Base-by-base conservation (phyloP, 2,329 filamentous ascomycete species). In the Colletotrichum sp. region DNA sequence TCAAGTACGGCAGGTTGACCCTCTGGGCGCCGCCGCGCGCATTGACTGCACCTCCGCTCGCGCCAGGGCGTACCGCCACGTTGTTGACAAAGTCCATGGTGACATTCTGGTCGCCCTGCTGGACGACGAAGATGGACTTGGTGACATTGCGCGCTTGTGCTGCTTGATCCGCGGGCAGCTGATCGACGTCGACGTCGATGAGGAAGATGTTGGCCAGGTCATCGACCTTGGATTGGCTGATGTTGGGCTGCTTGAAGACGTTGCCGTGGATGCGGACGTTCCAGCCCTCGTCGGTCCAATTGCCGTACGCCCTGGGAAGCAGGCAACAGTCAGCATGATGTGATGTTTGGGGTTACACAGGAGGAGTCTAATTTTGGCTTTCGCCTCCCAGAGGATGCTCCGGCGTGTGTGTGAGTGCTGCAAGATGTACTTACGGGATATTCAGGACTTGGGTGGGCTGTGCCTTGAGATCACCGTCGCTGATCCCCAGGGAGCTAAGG, bases 201-300 rank as follows among this genome's bases (percentile, higher is more conserved):
- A 96, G 87, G 83, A 96, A 95, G 36, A 91, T 83, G 78, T 95
- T 92, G 73, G 94, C 93, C 5, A 96, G 86, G 48, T 92, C 87
- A 78, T 96, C 89, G 61, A 96, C 85, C 78, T 91, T 94, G 38
- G 87, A 85, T 78, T 91, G 87, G 2, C 89, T 90, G 38, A 94
- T 92, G 74, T 94, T 90, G 2, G 94, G 94, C 76, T 94, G 90
- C 83, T 95, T 96, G 87, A 93, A 96, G n/a, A 96, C 92, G 80
- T 95, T 95, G 78, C 94, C 94, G 78, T 94, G 94, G 77, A 96
- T 91, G 32, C 94, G 89, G 5, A 96, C 88, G 77, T 92, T 95
- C 94, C 94, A 96, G 38, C 93, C 93, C 73, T 91, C 84, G n/a
- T 92, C 87, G 2, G 94, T 96, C 92, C 93, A 96, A 77, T 96